These are phyloP conservation scores for Boletus rubroflammeus DNA, from an alignment of 768 basidiomycete species.

Conservation along the genomic window DNA sequence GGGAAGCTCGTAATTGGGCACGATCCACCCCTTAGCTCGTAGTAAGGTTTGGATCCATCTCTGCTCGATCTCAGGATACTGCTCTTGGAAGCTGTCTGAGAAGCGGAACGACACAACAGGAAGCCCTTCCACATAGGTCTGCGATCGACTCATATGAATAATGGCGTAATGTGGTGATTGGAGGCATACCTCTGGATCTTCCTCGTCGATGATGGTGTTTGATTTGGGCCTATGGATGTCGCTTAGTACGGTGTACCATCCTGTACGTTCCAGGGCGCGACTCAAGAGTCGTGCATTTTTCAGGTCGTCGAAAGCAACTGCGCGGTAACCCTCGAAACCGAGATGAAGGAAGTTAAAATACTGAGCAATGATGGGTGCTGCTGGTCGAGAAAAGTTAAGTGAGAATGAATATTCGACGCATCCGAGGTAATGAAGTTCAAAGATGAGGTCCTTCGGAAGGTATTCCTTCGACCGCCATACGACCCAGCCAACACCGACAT, in stretches of 20 bases:
- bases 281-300: slow-evolving; percentile 65
- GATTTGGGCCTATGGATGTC: slow-evolving; percentile 49
- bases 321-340: slow-evolving; percentile 52
- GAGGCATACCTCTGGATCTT: slow-evolving; percentile 50
- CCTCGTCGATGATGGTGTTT: slow-evolving; percentile 40
- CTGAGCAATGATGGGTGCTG: slow-evolving; percentile 58
- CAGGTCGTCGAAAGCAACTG: slow-evolving; percentile 45
- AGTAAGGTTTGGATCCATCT: slow-evolving; percentile 52
- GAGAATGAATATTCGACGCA: slow-evolving; percentile 74
- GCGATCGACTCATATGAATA: neutral
- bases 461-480: slow-evolving; percentile 54
- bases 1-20: slow-evolving; percentile 58
- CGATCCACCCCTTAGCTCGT: slow-evolving; percentile 52
- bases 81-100: slow-evolving; percentile 47
- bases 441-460: slow-evolving; percentile 69
- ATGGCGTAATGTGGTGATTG: slow-evolving; percentile 1
- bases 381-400: slow-evolving; percentile 58
- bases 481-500: slow-evolving; percentile 62
- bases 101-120: slow-evolving; percentile 55
- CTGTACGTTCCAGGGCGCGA: slow-evolving; percentile 56
- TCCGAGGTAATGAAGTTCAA: slow-evolving; percentile 52
- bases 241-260: slow-evolving; percentile 49
- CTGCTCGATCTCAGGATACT: slow-evolving; percentile 57
- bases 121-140: slow-evolving; percentile 47
- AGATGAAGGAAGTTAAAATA: slow-evolving; percentile 64